Percentiles rank a stretch among this genome's conserved stretches.
Conservation (phyloP, 2,329 filamentous ascomycete genomes). For the Ophiostoma sp. region DNA sequence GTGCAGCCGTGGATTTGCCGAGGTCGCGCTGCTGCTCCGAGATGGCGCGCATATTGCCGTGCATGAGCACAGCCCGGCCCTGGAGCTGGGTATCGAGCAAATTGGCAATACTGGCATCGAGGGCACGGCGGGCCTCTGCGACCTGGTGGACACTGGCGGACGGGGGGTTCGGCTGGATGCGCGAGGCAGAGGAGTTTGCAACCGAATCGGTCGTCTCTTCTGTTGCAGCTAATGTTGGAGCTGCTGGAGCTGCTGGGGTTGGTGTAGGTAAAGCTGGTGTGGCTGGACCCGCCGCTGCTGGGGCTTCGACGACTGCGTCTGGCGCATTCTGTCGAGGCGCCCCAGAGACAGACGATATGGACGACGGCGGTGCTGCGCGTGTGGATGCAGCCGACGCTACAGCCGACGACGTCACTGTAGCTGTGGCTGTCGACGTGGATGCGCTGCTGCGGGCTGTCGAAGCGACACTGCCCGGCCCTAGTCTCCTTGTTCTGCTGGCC, state of each 20-base stretch:
- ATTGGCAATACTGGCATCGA: conserved; percentile 61
- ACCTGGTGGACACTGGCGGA: conserved; percentile 42
- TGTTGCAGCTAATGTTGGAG: not conserved
- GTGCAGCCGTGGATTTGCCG: conserved; percentile 51
- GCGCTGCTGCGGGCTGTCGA: conserved; percentile 2
- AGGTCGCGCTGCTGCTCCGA: conserved; percentile 63
- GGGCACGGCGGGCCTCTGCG: conserved; percentile 52
- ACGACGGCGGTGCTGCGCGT: conserved; percentile 20
- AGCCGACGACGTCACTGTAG: not conserved
- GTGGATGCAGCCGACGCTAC: not conserved
- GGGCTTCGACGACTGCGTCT: not conserved
- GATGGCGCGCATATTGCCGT: conserved; percentile 62
- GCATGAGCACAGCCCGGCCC: conserved; percentile 62
- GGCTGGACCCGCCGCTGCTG: not conserved
- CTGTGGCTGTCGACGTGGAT: conserved; percentile 10
- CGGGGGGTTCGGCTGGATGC: not conserved
- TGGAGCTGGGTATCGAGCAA: conserved; percentile 64
- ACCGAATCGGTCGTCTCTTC: not conserved
- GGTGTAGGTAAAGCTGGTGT: too few relatives aligned
- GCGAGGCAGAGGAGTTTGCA: not conserved
- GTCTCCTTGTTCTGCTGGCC: not conserved
- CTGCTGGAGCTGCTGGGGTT: not conserved
- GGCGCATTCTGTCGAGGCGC: not conserved
- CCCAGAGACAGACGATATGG: conserved; percentile 18
- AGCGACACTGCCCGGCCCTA: conserved; percentile 7